These are phyloP conservation scores for Conticribra guillardii DNA, from an alignment of 108 stramenopile genomes.

Conservation along the genomic window DNA sequence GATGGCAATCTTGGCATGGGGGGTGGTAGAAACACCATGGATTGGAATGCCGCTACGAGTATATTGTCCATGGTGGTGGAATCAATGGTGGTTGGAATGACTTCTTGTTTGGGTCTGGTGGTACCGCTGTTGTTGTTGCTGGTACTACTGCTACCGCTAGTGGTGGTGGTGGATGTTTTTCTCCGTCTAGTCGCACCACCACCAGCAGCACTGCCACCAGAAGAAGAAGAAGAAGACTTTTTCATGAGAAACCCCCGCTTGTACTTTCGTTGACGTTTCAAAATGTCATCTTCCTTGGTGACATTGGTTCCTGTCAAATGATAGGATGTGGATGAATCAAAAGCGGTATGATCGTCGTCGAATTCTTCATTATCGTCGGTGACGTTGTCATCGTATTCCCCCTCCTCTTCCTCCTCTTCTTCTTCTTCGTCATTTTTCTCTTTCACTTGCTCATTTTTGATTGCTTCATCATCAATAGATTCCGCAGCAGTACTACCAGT, in stretches of 20 bases:
- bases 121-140: not conserved
- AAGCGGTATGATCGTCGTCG: not conserved
- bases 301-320: constrained; percentile 26
- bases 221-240: not conserved
- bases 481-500: too few species aligned
- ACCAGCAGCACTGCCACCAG: too few species aligned
- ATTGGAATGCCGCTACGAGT: constrained; percentile 66
- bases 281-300: constrained; percentile 34
- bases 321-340: constrained; percentile 33
- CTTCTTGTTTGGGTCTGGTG: not conserved
- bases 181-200: not conserved
- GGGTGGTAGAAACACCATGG: constrained; percentile 73
- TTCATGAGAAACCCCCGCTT: constrained; percentile 23
- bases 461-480: too few species aligned
- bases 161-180: not conserved
- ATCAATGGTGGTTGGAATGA: constrained; percentile 25
- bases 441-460: constrained; percentile 13
- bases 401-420: constrained; percentile 32
- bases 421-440: constrained; percentile 28
- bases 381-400: not conserved
- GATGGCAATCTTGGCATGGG: constrained; percentile 42
- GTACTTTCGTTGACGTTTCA: constrained; percentile 47
- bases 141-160: not conserved
- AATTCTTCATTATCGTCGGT: not conserved
- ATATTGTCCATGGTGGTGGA: constrained; percentile 31